Evolutionary conservation across 2,329 filamentous ascomycete genomes (phyloP), one percentile per base, ranked within the genome.

Genomic region (Helminthosporium solani): DNA sequence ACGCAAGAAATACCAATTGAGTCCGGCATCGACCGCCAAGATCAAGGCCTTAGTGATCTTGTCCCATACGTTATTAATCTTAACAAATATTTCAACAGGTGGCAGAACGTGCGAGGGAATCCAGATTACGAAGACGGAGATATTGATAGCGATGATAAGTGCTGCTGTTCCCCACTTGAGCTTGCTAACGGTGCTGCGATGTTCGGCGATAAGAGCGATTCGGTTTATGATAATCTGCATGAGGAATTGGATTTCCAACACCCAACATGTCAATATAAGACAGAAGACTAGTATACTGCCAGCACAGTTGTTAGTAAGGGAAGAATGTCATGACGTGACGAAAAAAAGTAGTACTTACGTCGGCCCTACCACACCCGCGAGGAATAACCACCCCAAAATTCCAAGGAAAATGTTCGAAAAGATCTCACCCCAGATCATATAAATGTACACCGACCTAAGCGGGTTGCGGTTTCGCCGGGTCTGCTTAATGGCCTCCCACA

Each of bases 191-290:
- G 70, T 72, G 0, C 54, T 60, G 19, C 63, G 65, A 34, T 73
- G 64, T 12, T 75, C 70, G 11, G 74, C 69, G 28, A 81, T 73
- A 31, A 81, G 70, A 0, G 73, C 70, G 18, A 80, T 75, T 42
- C 78, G 73, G 53, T 80, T 81, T 58, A 80, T 75, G 52, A 81
- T 79, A 37, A 81, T 80, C 52, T 80, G 77, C 64, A 80, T 72
- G 1, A 80, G 54, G 1, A 79, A 63, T 48, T 80, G 78, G 12
- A 79, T 72, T 31, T 68, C n/a, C n/a, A n/a, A n/a, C n/a, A n/a
- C n/a, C n/a, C n/a, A n/a, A n/a, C n/a, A n/a, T n/a, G n/a, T n/a
- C n/a, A n/a, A n/a, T n/a, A n/a, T n/a, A n/a, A n/a, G n/a, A n/a
- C n/a, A n/a, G n/a, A n/a, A n/a, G n/a, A n/a, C n/a, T n/a, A n/a